phyloP scores from a whole-genome alignment of 306 rosid genomes.

The Cercis canadensis region DNA sequence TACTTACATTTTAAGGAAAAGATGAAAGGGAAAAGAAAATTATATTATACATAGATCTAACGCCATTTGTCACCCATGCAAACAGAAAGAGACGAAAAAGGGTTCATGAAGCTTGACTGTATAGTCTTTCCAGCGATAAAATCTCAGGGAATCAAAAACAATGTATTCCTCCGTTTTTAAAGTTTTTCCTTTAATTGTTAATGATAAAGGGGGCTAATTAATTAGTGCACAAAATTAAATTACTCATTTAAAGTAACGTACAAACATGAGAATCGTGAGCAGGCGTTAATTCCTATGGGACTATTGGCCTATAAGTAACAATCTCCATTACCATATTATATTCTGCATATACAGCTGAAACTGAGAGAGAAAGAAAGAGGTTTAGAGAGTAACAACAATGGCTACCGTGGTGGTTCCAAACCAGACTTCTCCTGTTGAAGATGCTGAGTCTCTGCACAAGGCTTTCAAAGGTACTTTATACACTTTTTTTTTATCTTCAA shows the following conservation, averaged over 20 bases:
- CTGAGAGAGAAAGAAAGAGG: constrained; percentile 5
- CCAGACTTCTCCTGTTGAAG: constrained; percentile 53
- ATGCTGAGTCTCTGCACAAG: constrained; percentile 67
- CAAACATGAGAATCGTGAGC: constrained; percentile 29
- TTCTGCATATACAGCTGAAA: not conserved
- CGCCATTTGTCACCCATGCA: constrained; percentile 51
- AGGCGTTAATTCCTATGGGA: constrained; percentile 47
- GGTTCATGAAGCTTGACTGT: no score
- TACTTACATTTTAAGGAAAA: not conserved
- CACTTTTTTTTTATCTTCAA: not conserved
- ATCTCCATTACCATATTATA: not conserved
- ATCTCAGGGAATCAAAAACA: no score
- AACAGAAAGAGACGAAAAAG: not conserved
- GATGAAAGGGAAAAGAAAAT: not conserved
- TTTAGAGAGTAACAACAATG: constrained; percentile 39
- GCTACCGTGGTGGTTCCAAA: constrained; percentile 51
- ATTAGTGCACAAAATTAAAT: no score
- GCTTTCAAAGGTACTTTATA: constrained; percentile 60
- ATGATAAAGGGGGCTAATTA: no score
- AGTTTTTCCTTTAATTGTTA: no score
- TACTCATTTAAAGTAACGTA: constrained; percentile 33
- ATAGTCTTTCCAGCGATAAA: no score
- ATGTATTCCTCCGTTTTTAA: no score
- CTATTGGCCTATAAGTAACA: constrained; percentile 25
- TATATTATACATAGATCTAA: not conserved